Evolutionary conservation across 2,329 filamentous ascomycete species (phyloP).

Genomic region (Cordyceps javanica): DNA sequence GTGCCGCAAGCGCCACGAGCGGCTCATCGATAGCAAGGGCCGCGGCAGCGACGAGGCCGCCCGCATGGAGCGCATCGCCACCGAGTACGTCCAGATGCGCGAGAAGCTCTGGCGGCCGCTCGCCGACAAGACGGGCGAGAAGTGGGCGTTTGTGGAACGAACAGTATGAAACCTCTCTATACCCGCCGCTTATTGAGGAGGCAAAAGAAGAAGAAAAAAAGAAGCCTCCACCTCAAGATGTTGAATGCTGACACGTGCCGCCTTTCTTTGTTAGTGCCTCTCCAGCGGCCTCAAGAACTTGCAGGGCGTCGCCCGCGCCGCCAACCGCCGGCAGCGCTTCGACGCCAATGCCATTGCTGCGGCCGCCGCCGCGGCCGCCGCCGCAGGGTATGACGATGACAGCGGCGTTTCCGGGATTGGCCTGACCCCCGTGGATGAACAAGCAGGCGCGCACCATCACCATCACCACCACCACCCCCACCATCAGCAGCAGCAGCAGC

Average conservation of each 20-base stretch:
- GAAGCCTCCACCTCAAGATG: too few species aligned
- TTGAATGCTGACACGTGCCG: neutral
- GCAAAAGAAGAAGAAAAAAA: neutral
- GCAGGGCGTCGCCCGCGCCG: conserved; percentile 61
- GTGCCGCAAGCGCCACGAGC: conserved; percentile 83
- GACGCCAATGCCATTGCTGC: conserved; percentile 27
- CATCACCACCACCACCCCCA: too few species aligned
- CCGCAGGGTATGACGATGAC: conserved; percentile 57
- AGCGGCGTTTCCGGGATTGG: conserved; percentile 60
- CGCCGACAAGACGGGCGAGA: conserved; percentile 71
- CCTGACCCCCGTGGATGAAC: conserved; percentile 53
- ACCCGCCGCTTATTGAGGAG: neutral
- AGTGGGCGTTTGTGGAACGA: conserved; percentile 64
- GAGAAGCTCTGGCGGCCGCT: conserved; percentile 77
- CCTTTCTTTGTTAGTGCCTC: conserved; percentile 59
- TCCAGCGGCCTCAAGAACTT: conserved; percentile 78
- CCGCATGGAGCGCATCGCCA: conserved; percentile 67
- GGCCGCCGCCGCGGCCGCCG: conserved; percentile 17
- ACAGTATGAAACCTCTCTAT: conserved; percentile 44
- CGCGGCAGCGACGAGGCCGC: conserved; percentile 73
- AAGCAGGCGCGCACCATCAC: conserved; percentile 28
- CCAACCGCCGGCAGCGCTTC: conserved; percentile 58
- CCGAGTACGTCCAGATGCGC: conserved; percentile 72
- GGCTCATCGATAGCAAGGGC: conserved; percentile 69
- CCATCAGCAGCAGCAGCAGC: too few species aligned